Evolutionary conservation across 192 early-diverging fungal species (phyloP), one percentile per base, ranked within the genome.

Genomic region (Hyaloraphidium curvatum): DNA sequence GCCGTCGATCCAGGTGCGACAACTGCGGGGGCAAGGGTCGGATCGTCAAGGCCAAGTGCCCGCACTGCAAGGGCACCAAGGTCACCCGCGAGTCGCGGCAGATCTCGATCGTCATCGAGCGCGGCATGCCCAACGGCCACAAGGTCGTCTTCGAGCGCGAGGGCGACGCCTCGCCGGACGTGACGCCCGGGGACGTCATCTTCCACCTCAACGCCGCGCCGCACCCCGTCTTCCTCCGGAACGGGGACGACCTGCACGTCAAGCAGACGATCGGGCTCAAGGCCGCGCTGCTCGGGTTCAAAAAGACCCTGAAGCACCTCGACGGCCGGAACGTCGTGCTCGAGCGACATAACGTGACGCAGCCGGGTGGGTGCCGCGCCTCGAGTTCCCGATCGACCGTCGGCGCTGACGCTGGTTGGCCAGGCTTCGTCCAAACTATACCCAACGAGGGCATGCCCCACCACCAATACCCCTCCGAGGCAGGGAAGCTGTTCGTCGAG

Each of bases 11-110:
- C 40, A 75, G 73, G 21, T 99, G 95, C 69, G 85, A 91, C 58
- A 64, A 68, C 19, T 99, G 95, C 62, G 73, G 77, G 35, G 92
- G 92, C 39, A 82, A 82, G 57, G 95, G 93, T 35, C 91, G 91
- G 68, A 72, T 77, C 30, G 72, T 94, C 51, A 74, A 74, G 39
- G 68, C 73, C 35, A 80, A 77, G 56, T 97, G 93, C 57, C 67
- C 84, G 1, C 68, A 75, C 43, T 97, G 93, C 67, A 52, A 76
- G 26, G 93, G 93, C 17, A 63, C 70, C 33, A 93, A 91, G 43
- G 90, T 99, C 28, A 73, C 71, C 54, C 74, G 91, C 23, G 85
- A 82, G 35, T 76, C 75, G 25, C 85, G 89, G 51, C 77, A 82
- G 54, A 64, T 95, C 37, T 74, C 83, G 0, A 64, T 95, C 28